Base-by-base conservation (phyloP, 1,139 yeast genomes). In the Scheffersomyces segobiensis region DNA sequence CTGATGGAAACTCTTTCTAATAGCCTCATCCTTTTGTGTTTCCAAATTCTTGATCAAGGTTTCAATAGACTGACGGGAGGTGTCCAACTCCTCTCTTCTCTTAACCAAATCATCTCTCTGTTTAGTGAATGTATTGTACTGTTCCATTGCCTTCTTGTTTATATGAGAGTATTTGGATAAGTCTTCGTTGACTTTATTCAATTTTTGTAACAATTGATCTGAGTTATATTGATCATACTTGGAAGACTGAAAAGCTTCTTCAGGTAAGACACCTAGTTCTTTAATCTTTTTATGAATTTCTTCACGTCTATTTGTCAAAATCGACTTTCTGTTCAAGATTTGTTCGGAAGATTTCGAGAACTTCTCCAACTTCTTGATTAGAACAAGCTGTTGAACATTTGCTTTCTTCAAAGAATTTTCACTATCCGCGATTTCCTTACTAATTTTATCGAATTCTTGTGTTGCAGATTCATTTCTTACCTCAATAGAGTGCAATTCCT, bases 61-160 rank as follows among this genome's bases (percentile, higher is more conserved):
- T 62, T 88, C 89, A 65, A 95, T 92, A 0, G 97, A 87, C 2
- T 73, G 81, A 59, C 87, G 87, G 0, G 97, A 91, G 52, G 77
- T 82, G 46, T 85, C 89, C 50, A 95, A 78, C 61, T 92, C 97
- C 39, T 76, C 77, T 52, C 91, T 83, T 65, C 98, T 85, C 26
- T 77, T 78, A 0, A 81, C 81, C 62, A 93, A 77, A 7, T 87
- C 89, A 55, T 86, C 89, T 58, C 90, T 81, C 70, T 93, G 96
- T 61, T 83, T 86, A 18, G 90, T 85, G 70, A 93, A 93, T 52
- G 85, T 87, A 57, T 82, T 79, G 70, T 83, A 91, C 70, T 95
- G 97, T 67, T 93, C 98, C 65, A 91, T 80, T 0, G 99, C 98
- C 68, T 92, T 91, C 69, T 90, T 91, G 74, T 95, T 95, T 59